Base-by-base conservation (phyloP, 306 rosid species). In the Glycine soja region DNA sequence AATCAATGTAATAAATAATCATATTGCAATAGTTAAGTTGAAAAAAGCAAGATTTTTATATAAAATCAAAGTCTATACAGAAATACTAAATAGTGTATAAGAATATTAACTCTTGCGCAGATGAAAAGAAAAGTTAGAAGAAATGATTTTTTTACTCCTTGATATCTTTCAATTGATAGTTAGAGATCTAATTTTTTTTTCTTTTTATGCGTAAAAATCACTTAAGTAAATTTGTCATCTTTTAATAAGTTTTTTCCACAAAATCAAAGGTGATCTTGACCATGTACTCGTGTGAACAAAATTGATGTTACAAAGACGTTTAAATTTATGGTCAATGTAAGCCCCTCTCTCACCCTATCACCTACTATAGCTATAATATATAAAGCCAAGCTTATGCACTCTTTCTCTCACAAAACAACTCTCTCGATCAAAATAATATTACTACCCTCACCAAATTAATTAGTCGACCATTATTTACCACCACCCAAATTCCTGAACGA, bases 221-320 rank as follows among this genome's bases (percentile, higher is more conserved):
- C n/a, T n/a, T n/a, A 24, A 24, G 30, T 24, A 2, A 24, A 24
- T 24, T 24, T 24, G 30, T 1, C 30, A 24, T 24, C 30, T 2
- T 24, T 24, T 2, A 24, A 24, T 24, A 24, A 24, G 30, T 0
- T 24, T 36, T 36, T 36, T 38, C 43, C 43, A 38, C 43, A 38
- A 38, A 5, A 38, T 36, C 40, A 38, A 4, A 58, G 36, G 38
- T 58, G 66, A 61, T 61, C 3, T 24, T 59, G 43, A 62, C 16
- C 68, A 61, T 19, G 11, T 13, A 6, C 69, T 63, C 5, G 47
- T 64, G 70, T 34, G 70, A 64, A 64, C 70, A 64, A 64, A 36
- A 64, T 34, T 34, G 19, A 38, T 13, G 38, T 14, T 3, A 36
- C 24, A 6, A 7, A 32, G 16, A 62, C 16, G 0, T 24, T 30